Percentiles rank a stretch among this genome's conserved stretches.
phyloP scores from a whole-genome alignment of 176 grass and related monocot genomes.

The Rhipidocladum racemiflorum region DNA sequence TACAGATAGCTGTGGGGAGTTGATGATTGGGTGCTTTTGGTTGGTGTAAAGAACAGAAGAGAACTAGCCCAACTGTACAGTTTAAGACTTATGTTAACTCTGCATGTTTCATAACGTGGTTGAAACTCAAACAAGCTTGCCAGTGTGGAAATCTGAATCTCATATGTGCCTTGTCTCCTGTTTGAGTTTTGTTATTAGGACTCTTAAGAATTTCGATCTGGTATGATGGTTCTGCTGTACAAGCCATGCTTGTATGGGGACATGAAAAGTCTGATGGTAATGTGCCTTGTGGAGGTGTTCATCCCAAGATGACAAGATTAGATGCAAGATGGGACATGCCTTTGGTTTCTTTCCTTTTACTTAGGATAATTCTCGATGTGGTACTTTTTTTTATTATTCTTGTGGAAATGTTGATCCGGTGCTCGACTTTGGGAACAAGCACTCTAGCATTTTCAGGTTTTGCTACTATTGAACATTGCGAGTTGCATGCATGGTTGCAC shows the following conservation, averaged over 20 bases:
- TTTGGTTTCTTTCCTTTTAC: no score
- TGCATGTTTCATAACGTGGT: conserved; percentile 2
- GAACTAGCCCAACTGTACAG: conserved; percentile 33
- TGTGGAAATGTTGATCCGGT: no score
- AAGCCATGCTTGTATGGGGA: not conserved
- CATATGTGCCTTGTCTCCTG: not conserved
- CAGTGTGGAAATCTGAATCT: not conserved
- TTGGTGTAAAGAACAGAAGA: conserved; percentile 36
- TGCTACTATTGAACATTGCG: no score
- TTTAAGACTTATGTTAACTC: not conserved
- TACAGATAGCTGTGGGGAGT: conserved; percentile 37
- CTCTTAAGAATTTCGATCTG: not conserved
- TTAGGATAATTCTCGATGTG: no score
- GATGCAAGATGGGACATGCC: not conserved
- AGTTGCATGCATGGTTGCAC: no score
- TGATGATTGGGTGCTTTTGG: conserved; percentile 31
- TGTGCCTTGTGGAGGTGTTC: not conserved
- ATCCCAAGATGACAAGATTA: not conserved
- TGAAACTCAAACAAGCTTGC: not conserved
- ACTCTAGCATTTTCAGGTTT: no score
- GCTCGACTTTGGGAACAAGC: no score
- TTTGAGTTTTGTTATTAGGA: not conserved
- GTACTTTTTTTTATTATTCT: no score
- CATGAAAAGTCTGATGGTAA: not conserved
- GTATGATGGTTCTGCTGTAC: not conserved